Conservation (phyloP, 768 basidiomycete species). For the Termitomyces sp. region DNA sequence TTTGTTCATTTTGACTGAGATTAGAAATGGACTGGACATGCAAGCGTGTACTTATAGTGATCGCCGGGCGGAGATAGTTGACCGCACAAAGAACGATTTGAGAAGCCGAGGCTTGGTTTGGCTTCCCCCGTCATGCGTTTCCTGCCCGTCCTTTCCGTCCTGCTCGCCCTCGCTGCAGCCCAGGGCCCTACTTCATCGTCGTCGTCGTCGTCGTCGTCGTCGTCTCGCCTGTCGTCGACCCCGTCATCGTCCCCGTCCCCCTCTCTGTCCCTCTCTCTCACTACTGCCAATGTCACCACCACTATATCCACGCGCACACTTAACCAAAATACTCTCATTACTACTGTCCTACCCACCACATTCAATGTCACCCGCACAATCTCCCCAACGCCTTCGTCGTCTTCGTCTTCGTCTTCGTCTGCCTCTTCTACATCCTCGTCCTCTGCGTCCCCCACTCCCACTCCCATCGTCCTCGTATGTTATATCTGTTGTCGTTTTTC, state of each 20-base stretch:
- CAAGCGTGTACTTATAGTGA: slow-evolving; percentile 3
- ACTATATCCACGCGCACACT: slow-evolving; percentile 41
- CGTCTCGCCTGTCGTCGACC: slow-evolving; percentile 17
- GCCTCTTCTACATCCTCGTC: slow-evolving; percentile 31
- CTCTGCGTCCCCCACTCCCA: slow-evolving; percentile 38
- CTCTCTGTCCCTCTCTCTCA: slow-evolving; percentile 47
- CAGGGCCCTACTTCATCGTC: slow-evolving; percentile 5
- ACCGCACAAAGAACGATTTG: slow-evolving; percentile 1
- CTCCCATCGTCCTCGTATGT: slow-evolving; percentile 37
- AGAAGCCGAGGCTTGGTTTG: neutral
- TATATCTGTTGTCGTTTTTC: neutral
- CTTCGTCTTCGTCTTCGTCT: slow-evolving; percentile 22
- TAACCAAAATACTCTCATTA: slow-evolving; percentile 40
- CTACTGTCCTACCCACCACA: slow-evolving; percentile 52
- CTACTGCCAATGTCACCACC: slow-evolving; percentile 45
- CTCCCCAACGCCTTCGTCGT: slow-evolving; percentile 31
- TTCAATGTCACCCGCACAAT: slow-evolving; percentile 58
- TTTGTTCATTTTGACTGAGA: slow-evolving; percentile 49
- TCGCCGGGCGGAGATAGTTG: slow-evolving; percentile 4
- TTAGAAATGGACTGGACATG: neutral
- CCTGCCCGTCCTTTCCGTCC: slow-evolving; percentile 11
- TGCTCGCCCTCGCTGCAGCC: slow-evolving; percentile 3
- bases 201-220: slow-evolving; percentile 17
- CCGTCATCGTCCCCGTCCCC: slow-evolving; percentile 23
- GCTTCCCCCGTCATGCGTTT: slow-evolving; percentile 9